Evolutionary conservation across 352 stramenopile genomes (phyloP), one percentile per base, ranked within the genome.

Genomic region (Pythium pectinolyticum): DNA sequence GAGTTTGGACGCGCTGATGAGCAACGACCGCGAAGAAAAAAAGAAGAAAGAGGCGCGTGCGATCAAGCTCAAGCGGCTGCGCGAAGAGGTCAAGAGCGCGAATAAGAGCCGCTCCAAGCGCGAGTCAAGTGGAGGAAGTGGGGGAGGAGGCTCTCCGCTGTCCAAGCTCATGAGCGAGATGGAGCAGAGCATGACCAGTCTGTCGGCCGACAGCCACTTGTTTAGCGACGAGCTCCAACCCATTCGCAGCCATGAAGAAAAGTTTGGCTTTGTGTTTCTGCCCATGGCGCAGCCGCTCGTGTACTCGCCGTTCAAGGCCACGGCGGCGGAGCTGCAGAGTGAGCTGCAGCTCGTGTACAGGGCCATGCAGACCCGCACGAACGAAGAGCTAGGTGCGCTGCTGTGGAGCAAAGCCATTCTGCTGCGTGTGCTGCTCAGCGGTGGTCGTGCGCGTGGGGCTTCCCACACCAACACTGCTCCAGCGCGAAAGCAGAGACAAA

Each of bases 211-310:
- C 61, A 84, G 57, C 54, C 61, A 89, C 49, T 54, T 89, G 5
- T 91, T 91, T 47, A 62, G 72, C 17, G 69, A 71, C 43, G 75
- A 82, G 2, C 30, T 77, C 28, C 61, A 82, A 14, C 47, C 80
- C 22, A 57, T 60, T 30, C 58, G 73, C 9, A 75, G 61, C 40
- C 72, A 88, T 31, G 85, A 93, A 57, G 56, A 73, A 28, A 84
- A 87, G 59, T 94, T 92, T 53, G 85, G 82, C 49, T 94, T 91
- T 60, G 83, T 94, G 20, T 94, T 94, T 59, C 78, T 73, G 54
- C 78, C 85, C 6, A 91, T 94, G 19, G 84, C 74, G 8, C 77
- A 89, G 75, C 75, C 83, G 12, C 65, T 92, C 34, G 55, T 64
- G 30, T 89, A 77, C 49, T 73, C 64, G 34, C 70, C 61, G 14